Conservation (phyloP, 2,329 filamentous ascomycete genomes). For the Xylariaceae sp. region DNA sequence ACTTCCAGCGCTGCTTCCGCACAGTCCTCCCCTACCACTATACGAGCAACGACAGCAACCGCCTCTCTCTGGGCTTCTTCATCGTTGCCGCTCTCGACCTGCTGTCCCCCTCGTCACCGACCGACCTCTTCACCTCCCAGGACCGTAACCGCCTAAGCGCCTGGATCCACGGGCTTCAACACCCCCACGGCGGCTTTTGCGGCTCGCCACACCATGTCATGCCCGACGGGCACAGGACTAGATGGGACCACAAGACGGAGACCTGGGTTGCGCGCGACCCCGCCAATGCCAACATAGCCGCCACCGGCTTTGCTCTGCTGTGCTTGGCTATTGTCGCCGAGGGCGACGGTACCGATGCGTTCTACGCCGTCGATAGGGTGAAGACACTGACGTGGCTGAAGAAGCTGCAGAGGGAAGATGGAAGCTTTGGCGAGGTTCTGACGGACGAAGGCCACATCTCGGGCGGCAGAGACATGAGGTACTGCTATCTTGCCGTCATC, state of each 20-base stretch:
- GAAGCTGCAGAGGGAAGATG: constrained; percentile 72
- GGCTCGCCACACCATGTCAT: constrained; percentile 69
- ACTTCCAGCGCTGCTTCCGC: constrained; percentile 87
- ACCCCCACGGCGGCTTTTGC: constrained; percentile 81
- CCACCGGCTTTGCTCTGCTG: constrained; percentile 83
- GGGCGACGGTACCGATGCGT: constrained; percentile 41
- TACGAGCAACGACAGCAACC: constrained; percentile 83
- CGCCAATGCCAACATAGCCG: constrained; percentile 68
- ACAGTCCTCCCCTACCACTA: constrained; percentile 77
- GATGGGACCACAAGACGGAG: constrained; percentile 34
- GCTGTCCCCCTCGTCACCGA: constrained; percentile 58
- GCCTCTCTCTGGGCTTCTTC: constrained; percentile 87
- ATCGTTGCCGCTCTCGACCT: constrained; percentile 81
- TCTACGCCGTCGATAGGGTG: constrained; percentile 61
- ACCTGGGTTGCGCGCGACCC: constrained; percentile 36
- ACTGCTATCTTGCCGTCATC: constrained; percentile 78
- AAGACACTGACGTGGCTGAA: constrained; percentile 71
- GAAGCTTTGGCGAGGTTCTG: constrained; percentile 85
- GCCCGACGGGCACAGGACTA: constrained; percentile 35
- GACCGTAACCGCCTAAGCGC: constrained; percentile 49
- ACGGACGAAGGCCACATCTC: constrained; percentile 56
- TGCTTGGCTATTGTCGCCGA: constrained; percentile 55
- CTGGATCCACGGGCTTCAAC: constrained; percentile 86
- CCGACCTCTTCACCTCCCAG: constrained; percentile 45
- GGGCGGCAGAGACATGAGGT: constrained; percentile 79